A percentile compares a stretch with the other conserved stretches of the same genome.
Conservation (phyloP, 805 yeast genomes). For the Pichia membranifaciens region DNA sequence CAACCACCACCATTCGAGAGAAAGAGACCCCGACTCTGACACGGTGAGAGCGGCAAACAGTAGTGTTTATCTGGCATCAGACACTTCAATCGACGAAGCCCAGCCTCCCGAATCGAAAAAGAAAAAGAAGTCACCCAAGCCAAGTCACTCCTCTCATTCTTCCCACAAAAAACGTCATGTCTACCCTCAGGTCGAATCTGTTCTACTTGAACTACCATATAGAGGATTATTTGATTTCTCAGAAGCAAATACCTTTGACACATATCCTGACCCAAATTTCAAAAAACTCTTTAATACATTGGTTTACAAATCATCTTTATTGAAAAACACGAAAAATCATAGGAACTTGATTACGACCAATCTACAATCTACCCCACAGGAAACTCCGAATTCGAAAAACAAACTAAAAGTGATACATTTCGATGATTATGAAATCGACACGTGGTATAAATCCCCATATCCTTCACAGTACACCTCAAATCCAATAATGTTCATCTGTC, state of each 20-base stretch:
- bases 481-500: slow-evolving; percentile 67
- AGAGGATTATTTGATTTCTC: slow-evolving; percentile 56
- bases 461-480: slow-evolving; percentile 76
- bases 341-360: background rate
- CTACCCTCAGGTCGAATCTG: slow-evolving; percentile 27
- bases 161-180: background rate
- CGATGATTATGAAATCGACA: slow-evolving; percentile 67
- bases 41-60: background rate
- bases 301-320: slow-evolving; percentile 35
- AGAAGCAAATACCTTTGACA: slow-evolving; percentile 53
- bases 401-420: slow-evolving; percentile 38
- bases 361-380: background rate
- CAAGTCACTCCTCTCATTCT: background rate
- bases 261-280: slow-evolving; percentile 46
- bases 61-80: background rate
- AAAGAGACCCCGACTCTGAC: background rate
- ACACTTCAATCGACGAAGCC: background rate
- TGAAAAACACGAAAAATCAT: slow-evolving; percentile 19
- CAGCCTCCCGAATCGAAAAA: background rate
- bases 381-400: slow-evolving; percentile 6
- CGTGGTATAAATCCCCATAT: slow-evolving; percentile 92
- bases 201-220: slow-evolving; percentile 57
- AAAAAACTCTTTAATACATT: slow-evolving; percentile 36
- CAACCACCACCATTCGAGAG: background rate
- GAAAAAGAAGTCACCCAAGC: background rate